Conservation (phyloP, 2,329 filamentous ascomycete species). For the Tympanopsis confertula region DNA sequence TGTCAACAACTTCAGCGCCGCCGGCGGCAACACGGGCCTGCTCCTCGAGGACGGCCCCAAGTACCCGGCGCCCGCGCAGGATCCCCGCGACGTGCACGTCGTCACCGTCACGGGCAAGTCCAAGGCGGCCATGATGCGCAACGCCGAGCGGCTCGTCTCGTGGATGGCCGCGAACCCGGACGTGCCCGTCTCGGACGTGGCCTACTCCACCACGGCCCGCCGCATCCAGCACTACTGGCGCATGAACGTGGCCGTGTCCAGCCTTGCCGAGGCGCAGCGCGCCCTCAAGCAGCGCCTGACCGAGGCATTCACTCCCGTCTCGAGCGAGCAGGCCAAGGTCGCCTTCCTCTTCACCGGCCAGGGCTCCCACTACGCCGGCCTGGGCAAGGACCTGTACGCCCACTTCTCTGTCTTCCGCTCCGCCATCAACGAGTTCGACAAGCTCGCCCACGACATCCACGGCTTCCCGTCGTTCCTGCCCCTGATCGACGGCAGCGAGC, state of each 20-base stretch:
- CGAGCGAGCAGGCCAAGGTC: conserved; percentile 30
- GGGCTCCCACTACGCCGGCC: conserved; percentile 38
- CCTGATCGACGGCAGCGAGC: conserved; percentile 30
- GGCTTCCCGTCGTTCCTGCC: conserved; percentile 45
- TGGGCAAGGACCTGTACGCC: conserved; percentile 37
- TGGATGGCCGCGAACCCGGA: conserved; percentile 41
- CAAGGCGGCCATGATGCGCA: conserved; percentile 42
- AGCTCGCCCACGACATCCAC: conserved; percentile 30
- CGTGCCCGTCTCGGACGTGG: conserved; percentile 40
- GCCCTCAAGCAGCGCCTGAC: conserved; percentile 28
- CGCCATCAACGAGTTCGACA: conserved; percentile 44
- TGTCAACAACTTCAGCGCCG: conserved; percentile 34
- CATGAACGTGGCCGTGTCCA: conserved; percentile 31
- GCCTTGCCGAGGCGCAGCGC: conserved; percentile 26
- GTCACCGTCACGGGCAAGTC: conserved; percentile 38
- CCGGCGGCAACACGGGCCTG: conserved; percentile 40
- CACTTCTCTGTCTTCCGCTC: conserved; percentile 33
- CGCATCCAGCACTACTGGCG: conserved; percentile 48
- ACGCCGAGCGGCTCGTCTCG: conserved; percentile 39
- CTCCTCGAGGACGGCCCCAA: conserved; percentile 28
- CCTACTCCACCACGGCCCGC: conserved; percentile 59
- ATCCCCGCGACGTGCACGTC: conserved; percentile 15
- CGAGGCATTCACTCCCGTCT: conserved; percentile 29
- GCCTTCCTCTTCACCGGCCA: conserved; percentile 45
- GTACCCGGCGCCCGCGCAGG: conserved; percentile 25